Percentiles rank a stretch among this genome's conserved stretches.
These are phyloP conservation scores for grape (Vitis vinifera) DNA, from an alignment of 164 flowering plant genomes.

Conservation along the genomic window ASM3070453v1 NC_081821.1:10306001-10306500, in stretches of 20 bases:
- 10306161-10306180: conserved; percentile 90
- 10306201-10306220: conserved; percentile 56
- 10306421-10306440: conserved; percentile 71
- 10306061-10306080: conserved; percentile 81
- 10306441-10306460: conserved; percentile 52
- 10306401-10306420: conserved; percentile 34
- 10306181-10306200: conserved; percentile 89
- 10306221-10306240: conserved; percentile 68
- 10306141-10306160: conserved; percentile 90
- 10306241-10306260: conserved; percentile 89
- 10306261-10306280: conserved; percentile 77
- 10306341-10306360: conserved; percentile 19
- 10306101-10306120: conserved; percentile 85
- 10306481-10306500: conserved; percentile 71
- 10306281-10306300: conserved; percentile 66
- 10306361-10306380: conserved; percentile 20
- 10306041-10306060: conserved; percentile 85
- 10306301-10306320: conserved; percentile 69
- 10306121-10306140: conserved; percentile 91
- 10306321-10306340: conserved; percentile 71
- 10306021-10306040: conserved; percentile 88
- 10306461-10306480: conserved; percentile 35
- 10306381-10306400: conserved; percentile 22
- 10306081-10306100: conserved; percentile 93
- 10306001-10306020: conserved; percentile 33